A percentile compares a stretch with the other conserved stretches of the same genome.
These are phyloP conservation scores for Thoreauomyces humboldtii DNA, from an alignment of 192 early-diverging fungal species.

Conservation along the genomic window DNA sequence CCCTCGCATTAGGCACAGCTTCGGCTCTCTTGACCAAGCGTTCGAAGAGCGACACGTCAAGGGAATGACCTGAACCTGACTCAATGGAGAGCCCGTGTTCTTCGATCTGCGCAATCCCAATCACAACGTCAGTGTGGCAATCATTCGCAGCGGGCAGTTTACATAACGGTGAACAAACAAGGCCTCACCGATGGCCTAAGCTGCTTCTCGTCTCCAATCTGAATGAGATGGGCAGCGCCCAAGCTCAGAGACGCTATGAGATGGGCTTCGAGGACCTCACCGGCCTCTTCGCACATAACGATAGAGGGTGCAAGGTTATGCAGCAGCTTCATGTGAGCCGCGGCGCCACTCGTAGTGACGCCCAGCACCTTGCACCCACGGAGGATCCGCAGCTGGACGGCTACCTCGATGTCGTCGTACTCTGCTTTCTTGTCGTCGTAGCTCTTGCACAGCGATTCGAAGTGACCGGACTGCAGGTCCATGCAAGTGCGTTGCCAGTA, in stretches of 20 bases:
- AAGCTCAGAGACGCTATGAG: conserved; percentile 21
- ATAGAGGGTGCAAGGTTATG: conserved; percentile 26
- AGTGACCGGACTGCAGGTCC: background rate
- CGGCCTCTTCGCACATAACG: conserved; percentile 40
- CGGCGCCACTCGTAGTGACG: conserved; percentile 61
- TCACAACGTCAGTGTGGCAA: too few relatives aligned
- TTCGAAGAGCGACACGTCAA: conserved; percentile 42
- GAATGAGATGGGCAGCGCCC: conserved; percentile 28
- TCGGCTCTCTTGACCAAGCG: conserved; percentile 13
- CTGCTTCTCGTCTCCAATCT: conserved; percentile 42
- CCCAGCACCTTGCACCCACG: conserved; percentile 45
- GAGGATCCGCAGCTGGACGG: conserved; percentile 30
- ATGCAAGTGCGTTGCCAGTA: conserved; percentile 33
- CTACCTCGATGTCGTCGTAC: conserved; percentile 12
- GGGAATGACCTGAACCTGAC: conserved; percentile 16
- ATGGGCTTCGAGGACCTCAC: conserved; percentile 41
- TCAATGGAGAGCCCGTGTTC: conserved; percentile 8
- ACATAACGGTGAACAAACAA: background rate
- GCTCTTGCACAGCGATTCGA: conserved; percentile 1
- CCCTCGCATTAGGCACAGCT: background rate
- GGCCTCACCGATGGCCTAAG: conserved; percentile 19
- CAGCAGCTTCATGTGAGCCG: conserved; percentile 46
- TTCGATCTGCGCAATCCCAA: background rate
- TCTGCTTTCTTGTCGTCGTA: conserved; percentile 11
- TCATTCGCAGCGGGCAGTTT: background rate